These are phyloP conservation scores for Dysphania ambrosioides DNA, from an alignment of 148 eudicot species.

Conservation along the genomic window DNA sequence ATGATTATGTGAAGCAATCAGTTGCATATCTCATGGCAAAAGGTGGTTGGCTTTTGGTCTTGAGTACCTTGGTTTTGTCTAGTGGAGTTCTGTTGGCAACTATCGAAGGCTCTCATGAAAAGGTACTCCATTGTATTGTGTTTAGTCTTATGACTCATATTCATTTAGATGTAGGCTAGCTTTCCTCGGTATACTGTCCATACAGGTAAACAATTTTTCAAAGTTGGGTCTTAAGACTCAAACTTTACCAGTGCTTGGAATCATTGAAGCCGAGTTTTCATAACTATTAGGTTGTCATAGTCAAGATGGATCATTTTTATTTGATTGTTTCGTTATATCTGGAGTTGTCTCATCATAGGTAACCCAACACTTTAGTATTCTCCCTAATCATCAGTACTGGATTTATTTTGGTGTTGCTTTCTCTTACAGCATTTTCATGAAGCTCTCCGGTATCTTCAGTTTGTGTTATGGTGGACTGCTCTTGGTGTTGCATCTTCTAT, in stretches of 20 bases:
- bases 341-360: neutral
- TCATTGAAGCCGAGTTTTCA: neutral
- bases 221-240: neutral
- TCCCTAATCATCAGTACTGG: neutral
- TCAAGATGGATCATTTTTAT: neutral
- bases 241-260: neutral
- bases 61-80: constrained; percentile 40
- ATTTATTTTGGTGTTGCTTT: constrained; percentile 14
- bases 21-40: constrained; percentile 56
- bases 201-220: neutral
- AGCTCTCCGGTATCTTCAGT: constrained; percentile 54
- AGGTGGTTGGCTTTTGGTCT: constrained; percentile 62
- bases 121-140: constrained; percentile 46
- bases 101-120: constrained; percentile 76
- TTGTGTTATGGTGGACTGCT: constrained; percentile 92
- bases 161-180: neutral
- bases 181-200: neutral
- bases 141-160: neutral
- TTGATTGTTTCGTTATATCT: neutral
- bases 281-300: neutral
- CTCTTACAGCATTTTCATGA: constrained; percentile 80
- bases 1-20: constrained; percentile 54
- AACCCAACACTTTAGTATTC: neutral
- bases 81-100: constrained; percentile 47
- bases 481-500: constrained; percentile 99